A percentile compares a stretch with the other conserved stretches of the same genome.
Conservation (phyloP, 2,329 filamentous ascomycete genomes). For the Periconia sp. region DNA sequence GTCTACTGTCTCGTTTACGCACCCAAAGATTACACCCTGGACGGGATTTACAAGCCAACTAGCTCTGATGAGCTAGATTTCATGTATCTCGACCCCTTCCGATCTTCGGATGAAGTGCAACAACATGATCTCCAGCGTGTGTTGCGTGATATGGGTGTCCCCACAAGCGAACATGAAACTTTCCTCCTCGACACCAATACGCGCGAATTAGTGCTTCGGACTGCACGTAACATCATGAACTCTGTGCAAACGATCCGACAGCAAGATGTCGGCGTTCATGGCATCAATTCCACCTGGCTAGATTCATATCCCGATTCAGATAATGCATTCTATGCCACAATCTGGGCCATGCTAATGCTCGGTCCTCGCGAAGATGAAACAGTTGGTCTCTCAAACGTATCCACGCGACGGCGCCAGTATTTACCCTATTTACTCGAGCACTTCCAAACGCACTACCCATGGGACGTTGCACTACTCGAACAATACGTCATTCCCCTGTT, state of each 20-base stretch:
- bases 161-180: constrained; percentile 46
- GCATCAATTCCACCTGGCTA: constrained; percentile 32
- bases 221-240: constrained; percentile 79
- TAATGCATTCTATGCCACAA: constrained; percentile 71
- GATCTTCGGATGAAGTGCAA: constrained; percentile 70
- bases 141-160: constrained; percentile 61
- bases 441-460: constrained; percentile 69
- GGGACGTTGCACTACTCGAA: constrained; percentile 75
- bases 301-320: constrained; percentile 56
- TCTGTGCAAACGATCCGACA: constrained; percentile 63
- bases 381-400: constrained; percentile 19
- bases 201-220: constrained; percentile 73
- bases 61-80: constrained; percentile 42
- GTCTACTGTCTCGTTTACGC: constrained; percentile 80
- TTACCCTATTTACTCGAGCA: constrained; percentile 70
- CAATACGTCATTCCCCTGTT: constrained; percentile 71
- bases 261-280: constrained; percentile 24
- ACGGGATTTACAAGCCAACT: constrained; percentile 45
- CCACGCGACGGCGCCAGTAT: constrained; percentile 58
- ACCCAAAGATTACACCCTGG: constrained; percentile 60
- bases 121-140: constrained; percentile 64
- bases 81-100: constrained; percentile 88
- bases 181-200: constrained; percentile 71
- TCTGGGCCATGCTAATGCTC: constrained; percentile 69
- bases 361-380: constrained; percentile 34